Evolutionary conservation across 495 filamentous ascomycete genomes (phyloP).

Genomic region (Xylona heveae): DNA sequence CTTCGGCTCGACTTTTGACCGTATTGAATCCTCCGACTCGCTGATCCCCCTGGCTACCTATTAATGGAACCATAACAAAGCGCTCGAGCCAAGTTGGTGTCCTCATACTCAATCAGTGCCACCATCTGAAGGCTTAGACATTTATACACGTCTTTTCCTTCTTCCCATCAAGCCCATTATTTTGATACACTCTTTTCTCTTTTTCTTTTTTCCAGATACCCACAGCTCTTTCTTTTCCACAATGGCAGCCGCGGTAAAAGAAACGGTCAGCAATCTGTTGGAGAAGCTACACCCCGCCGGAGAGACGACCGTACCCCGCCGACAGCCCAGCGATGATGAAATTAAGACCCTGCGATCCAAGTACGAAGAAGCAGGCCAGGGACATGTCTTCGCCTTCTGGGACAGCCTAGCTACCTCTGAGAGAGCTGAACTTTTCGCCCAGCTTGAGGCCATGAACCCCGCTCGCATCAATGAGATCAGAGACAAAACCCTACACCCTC

Average conservation of each 20-base stretch:
- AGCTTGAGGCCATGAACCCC: conserved; percentile 63
- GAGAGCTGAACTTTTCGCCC: conserved; percentile 60
- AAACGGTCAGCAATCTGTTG: conserved; percentile 34
- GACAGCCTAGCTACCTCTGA: conserved; percentile 52
- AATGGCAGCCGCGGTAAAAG: conserved; percentile 25
- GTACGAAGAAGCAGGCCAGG: conserved; percentile 62
- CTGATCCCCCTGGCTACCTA: too few species aligned
- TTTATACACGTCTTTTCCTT: neutral
- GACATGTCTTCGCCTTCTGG: conserved; percentile 81
- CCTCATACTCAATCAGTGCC: conserved; percentile 13
- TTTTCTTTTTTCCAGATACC: conserved; percentile 2
- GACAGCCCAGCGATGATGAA: conserved; percentile 50
- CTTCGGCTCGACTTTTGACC: too few species aligned
- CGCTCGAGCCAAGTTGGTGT: too few species aligned
- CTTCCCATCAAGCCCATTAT: too few species aligned
- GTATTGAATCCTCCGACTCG: too few species aligned
- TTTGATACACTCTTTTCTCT: conserved; percentile 2
- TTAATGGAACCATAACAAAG: too few species aligned
- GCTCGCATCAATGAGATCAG: conserved; percentile 64
- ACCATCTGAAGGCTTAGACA: conserved; percentile 5
- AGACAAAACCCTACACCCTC: conserved; percentile 60
- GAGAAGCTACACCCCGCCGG: conserved; percentile 28
- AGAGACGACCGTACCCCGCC: conserved; percentile 18
- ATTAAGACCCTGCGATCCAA: conserved; percentile 52
- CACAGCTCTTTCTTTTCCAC: neutral